A percentile compares a stretch with the other conserved stretches of the same genome.
Evolutionary conservation across 2,329 filamentous ascomycete genomes (phyloP).

Genomic region (Botrytis paeoniae): DNA sequence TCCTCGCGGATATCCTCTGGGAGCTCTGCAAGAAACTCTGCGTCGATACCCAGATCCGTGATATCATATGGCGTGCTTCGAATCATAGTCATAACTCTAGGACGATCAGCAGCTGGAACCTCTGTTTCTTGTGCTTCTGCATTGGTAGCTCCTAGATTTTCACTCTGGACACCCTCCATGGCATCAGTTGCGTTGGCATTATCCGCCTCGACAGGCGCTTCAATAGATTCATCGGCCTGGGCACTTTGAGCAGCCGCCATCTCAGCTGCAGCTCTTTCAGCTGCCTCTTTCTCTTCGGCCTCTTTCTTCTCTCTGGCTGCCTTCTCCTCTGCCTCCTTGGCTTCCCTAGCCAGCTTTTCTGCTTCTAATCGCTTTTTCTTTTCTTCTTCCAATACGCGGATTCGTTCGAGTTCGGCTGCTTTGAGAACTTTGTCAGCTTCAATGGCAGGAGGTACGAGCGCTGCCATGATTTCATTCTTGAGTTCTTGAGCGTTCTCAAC

Average conservation of each 20-base stretch:
- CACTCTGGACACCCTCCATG: conserved; percentile 76
- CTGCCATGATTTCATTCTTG: conserved; percentile 64
- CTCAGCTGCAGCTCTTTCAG: conserved; percentile 53
- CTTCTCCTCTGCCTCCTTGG: conserved; percentile 68
- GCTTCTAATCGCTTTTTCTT: conserved; percentile 61
- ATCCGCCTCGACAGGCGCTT: conserved; percentile 29
- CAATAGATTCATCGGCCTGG: conserved; percentile 42
- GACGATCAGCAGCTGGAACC: conserved; percentile 47
- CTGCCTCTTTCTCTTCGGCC: conserved; percentile 65
- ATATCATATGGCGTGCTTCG: conserved; percentile 87
- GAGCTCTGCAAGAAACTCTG: conserved; percentile 93
- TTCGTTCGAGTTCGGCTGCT: conserved; percentile 54
- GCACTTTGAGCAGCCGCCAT: conserved; percentile 49
- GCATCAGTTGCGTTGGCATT: conserved; percentile 30
- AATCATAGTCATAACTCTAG: conserved; percentile 77
- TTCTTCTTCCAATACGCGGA: conserved; percentile 57
- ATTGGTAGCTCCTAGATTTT: conserved; percentile 31
- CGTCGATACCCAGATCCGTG: conserved; percentile 89
- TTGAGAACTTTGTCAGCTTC: conserved; percentile 73
- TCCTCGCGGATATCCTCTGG: conserved; percentile 95
- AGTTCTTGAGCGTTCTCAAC: conserved; percentile 69
- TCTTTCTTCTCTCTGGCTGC: conserved; percentile 65
- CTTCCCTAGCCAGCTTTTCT: conserved; percentile 64
- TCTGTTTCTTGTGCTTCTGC: conserved; percentile 30
- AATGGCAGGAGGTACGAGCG: conserved; percentile 80